Base-by-base conservation (phyloP, 345 rosid species). In the Mallotus nudiflorus region DNA sequence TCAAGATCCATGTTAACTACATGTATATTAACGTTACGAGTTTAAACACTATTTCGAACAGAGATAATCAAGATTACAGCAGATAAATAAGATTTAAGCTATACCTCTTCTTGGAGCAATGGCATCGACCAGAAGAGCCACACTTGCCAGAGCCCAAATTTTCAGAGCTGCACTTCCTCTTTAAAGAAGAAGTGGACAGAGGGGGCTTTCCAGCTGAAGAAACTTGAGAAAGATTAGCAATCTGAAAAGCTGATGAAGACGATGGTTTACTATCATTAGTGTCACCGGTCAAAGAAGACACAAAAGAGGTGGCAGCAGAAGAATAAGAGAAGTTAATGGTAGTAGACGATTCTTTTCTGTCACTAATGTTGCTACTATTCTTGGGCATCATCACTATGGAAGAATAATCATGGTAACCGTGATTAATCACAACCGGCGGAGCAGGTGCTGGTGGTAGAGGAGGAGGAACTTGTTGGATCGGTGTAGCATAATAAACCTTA, bases 41-140 rank as follows among this genome's bases (percentile, higher is more conserved):
- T 39, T 39, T 39, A 9, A 4, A 39, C 9, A 9, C 4, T 39
- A 4, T 4, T 39, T 9, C 6, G 42, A 42, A 12, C 46, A 3
- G 46, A 12, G 11, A 42, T 42, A 42, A 42, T 42, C 46, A 42
- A 42, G 46, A 42, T 42, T 42, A 8, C n/a, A n/a, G 2, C 14
- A 3, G 16, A 11, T 1, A 56, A 33, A 4, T 3, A 42, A 44
- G 2, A 42, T n/a, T n/a, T n/a, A 9, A 18, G 40, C 18, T 16
- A 5, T 29, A 67, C 69, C 97, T 89, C 84, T 91, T 94, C 86
- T 94, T 94, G 72, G 97, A 82, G 75, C 98, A 94, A 85, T 91
- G 98, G 83, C 98, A 94, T 24, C 86, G 83, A 14, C 89, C 82
- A 3, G 95, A 85, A 8, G 94, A 77, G 45, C 89, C 83, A 13